Percentiles rank a stretch among this genome's conserved stretches.
Evolutionary conservation across 306 rosid species (phyloP).

Genomic region (Sechiopsis laciniata): DNA sequence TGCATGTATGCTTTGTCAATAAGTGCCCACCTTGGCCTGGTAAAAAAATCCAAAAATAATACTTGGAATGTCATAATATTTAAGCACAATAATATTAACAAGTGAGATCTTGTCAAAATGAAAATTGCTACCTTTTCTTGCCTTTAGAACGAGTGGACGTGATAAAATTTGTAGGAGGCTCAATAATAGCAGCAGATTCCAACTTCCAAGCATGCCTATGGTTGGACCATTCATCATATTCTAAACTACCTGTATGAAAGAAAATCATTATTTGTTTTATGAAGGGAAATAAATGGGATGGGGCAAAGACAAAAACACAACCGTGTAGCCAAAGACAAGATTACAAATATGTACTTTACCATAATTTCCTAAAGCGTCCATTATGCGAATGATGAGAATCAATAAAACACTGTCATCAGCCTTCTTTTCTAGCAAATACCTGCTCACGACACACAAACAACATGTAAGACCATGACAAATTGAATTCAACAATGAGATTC

Average conservation of each 20-base stretch:
- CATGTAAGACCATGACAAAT: slow-evolving; percentile 25
- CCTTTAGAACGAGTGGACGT: slow-evolving; percentile 77
- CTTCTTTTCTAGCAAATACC: slow-evolving; percentile 73
- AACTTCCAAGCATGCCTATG: slow-evolving; percentile 99
- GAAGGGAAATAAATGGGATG: not conserved
- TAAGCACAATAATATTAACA: slow-evolving; percentile 21
- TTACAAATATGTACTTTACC: slow-evolving; percentile 44
- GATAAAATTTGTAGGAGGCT: slow-evolving; percentile 82
- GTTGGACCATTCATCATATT: slow-evolving; percentile 93
- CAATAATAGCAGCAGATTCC: slow-evolving; percentile 90
- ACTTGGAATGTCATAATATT: not conserved
- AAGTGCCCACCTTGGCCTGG: slow-evolving; percentile 99
- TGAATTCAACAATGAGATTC: slow-evolving; percentile 22
- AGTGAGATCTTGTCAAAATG: slow-evolving; percentile 13
- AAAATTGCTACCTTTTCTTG: slow-evolving; percentile 63
- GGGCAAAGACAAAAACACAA: not conserved
- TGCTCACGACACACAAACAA: slow-evolving; percentile 36
- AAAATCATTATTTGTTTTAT: slow-evolving; percentile 15
- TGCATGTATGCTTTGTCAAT: slow-evolving; percentile 98
- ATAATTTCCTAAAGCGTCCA: slow-evolving; percentile 93
- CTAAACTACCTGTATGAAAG: slow-evolving; percentile 66
- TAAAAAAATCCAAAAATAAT: slow-evolving; percentile 7
- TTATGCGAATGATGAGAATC: slow-evolving; percentile 85
- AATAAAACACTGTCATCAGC: slow-evolving; percentile 90
- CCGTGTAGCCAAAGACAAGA: slow-evolving; percentile 7